Conservation (phyloP, 1,284 basidiomycete species). For the Taiwanofungus camphoratus region DNA sequence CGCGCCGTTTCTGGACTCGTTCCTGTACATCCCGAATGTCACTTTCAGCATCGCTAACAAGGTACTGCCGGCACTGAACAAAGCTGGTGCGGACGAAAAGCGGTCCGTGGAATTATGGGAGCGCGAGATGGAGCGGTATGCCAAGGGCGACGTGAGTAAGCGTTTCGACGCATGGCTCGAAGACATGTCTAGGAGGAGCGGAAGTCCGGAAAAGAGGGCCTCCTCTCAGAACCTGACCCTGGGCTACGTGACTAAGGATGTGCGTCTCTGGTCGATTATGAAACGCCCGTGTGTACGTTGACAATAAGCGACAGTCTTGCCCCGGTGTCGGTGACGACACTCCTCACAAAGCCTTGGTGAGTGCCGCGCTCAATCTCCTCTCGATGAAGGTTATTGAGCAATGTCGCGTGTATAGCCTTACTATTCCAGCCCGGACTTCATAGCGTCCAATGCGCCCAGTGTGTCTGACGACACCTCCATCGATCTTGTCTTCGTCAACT, state of each 20-base stretch:
- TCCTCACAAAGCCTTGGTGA: constrained; percentile 44
- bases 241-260: constrained; percentile 72
- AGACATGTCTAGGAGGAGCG: constrained; percentile 42
- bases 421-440: constrained; percentile 48
- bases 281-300: too few relatives aligned
- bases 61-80: constrained; percentile 51
- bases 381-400: too few relatives aligned
- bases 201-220: constrained; percentile 28
- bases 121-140: constrained; percentile 38
- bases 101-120: constrained; percentile 25
- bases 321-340: constrained; percentile 70
- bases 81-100: constrained; percentile 34
- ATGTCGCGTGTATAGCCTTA: constrained; percentile 42
- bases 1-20: constrained; percentile 57
- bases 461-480: constrained; percentile 45
- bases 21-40: constrained; percentile 54
- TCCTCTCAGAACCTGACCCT: constrained; percentile 46
- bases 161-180: constrained; percentile 50
- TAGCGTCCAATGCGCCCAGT: constrained; percentile 49
- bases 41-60: constrained; percentile 41
- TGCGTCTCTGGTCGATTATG: too few relatives aligned
- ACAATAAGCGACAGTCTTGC: constrained; percentile 40
- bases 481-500: constrained; percentile 68
- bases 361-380: constrained; percentile 1
- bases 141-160: constrained; percentile 44